These are phyloP conservation scores for Achaetomium macrosporum DNA, from an alignment of 2,329 filamentous ascomycete genomes.

Conservation along the genomic window DNA sequence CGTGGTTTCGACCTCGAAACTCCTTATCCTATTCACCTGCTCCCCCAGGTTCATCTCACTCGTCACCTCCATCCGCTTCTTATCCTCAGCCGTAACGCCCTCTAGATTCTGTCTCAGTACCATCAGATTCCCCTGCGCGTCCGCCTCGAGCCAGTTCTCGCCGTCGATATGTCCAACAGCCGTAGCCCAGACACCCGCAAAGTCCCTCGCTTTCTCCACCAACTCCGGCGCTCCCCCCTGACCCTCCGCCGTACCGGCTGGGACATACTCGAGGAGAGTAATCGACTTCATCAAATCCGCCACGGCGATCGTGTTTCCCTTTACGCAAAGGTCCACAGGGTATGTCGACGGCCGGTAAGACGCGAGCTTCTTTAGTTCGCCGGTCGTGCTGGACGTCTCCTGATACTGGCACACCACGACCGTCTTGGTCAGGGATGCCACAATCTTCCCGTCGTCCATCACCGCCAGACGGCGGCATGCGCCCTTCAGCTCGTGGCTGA, in stretches of 20 bases:
- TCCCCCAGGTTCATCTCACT: slow-evolving; percentile 85
- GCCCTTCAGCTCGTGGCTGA: slow-evolving; percentile 65
- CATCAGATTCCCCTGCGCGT: slow-evolving; percentile 81
- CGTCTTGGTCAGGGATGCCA: slow-evolving; percentile 86
- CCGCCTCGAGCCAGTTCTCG: slow-evolving; percentile 73
- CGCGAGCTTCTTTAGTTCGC: slow-evolving; percentile 62
- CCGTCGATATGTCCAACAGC: slow-evolving; percentile 66
- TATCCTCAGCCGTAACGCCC: slow-evolving; percentile 70
- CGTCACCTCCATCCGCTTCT: slow-evolving; percentile 62
- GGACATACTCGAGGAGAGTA: slow-evolving; percentile 66
- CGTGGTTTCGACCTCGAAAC: slow-evolving; percentile 61
- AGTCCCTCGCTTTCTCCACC: slow-evolving; percentile 71
- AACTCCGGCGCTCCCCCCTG: slow-evolving; percentile 48
- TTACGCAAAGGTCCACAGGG: slow-evolving; percentile 73
- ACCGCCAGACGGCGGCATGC: slow-evolving; percentile 74
- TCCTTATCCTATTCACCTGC: slow-evolving; percentile 83
- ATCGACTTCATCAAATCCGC: slow-evolving; percentile 93
- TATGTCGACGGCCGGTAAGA: slow-evolving; percentile 77
- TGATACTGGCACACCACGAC: slow-evolving; percentile 55
- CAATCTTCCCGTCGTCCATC: slow-evolving; percentile 63
- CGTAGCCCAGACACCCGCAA: slow-evolving; percentile 75
- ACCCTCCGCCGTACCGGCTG: slow-evolving; percentile 34
- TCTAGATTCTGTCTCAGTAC: slow-evolving; percentile 68
- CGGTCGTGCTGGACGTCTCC: slow-evolving; percentile 50
- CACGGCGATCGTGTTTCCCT: slow-evolving; percentile 70